phyloP scores from a whole-genome alignment of 306 rosid genomes.

The Trifolium repens region DNA sequence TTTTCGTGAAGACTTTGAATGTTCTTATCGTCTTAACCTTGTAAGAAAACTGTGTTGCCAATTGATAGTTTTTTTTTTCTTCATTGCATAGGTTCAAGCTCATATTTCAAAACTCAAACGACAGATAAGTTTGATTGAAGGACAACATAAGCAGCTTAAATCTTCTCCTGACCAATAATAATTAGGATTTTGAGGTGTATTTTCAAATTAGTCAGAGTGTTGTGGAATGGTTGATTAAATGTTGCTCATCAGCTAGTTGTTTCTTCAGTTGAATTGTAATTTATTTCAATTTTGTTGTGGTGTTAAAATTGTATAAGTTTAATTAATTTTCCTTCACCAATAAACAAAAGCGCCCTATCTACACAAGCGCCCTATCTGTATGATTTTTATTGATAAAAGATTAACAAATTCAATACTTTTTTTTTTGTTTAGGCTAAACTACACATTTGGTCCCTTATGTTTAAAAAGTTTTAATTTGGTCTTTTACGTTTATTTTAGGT shows the following conservation, averaged over 20 bases:
- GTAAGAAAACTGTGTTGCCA: slow-evolving; percentile 1
- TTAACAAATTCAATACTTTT: not conserved
- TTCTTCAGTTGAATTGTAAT: slow-evolving; percentile 32
- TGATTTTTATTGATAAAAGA: slow-evolving; percentile 22
- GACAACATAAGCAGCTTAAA: slow-evolving; percentile 60
- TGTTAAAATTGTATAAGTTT: slow-evolving; percentile 31
- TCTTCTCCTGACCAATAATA: slow-evolving; percentile 57
- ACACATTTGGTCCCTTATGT: too few relatives aligned
- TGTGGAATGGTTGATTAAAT: slow-evolving; percentile 23
- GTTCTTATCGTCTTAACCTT: not conserved
- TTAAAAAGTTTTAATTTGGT: too few relatives aligned
- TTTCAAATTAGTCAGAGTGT: slow-evolving; percentile 26
- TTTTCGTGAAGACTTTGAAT: slow-evolving; percentile 30
- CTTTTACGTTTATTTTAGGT: too few relatives aligned
- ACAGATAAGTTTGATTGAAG: slow-evolving; percentile 61
- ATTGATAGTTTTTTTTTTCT: slow-evolving; percentile 35
- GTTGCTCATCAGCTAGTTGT: slow-evolving; percentile 33
- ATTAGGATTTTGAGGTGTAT: slow-evolving; percentile 33
- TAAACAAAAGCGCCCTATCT: not conserved
- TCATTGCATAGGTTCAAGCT: slow-evolving; percentile 64
- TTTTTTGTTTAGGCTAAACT: not conserved
- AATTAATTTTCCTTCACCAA: slow-evolving; percentile 29
- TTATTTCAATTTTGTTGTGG: slow-evolving; percentile 5
- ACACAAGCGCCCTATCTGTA: slow-evolving; percentile 29
- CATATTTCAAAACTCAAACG: slow-evolving; percentile 69